phyloP scores from a whole-genome alignment of 345 rosid genomes.

The Bruguiera gymnorhiza region DNA sequence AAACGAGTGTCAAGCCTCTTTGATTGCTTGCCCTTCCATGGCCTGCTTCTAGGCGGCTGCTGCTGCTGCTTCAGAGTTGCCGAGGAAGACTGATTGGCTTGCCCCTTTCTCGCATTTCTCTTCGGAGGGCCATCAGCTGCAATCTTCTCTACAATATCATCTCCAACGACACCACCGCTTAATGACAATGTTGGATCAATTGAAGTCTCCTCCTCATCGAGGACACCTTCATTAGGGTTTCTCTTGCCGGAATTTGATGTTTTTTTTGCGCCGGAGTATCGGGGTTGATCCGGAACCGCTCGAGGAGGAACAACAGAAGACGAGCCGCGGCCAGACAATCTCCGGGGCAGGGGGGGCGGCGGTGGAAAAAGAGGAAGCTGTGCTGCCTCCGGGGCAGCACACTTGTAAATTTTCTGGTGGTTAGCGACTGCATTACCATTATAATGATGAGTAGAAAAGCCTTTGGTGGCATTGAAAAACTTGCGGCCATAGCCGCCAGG shows the following conservation, averaged over 20 bases:
- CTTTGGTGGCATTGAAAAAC: constrained; percentile 34
- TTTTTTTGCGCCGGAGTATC: constrained; percentile 9
- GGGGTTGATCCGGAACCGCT: constrained; percentile 8
- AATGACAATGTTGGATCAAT: constrained; percentile 33
- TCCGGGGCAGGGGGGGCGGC: not conserved
- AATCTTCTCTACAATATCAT: constrained; percentile 10
- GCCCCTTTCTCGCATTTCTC: constrained; percentile 31
- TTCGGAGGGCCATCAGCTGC: constrained; percentile 15
- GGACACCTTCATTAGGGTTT: constrained; percentile 27
- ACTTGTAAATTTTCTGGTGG: constrained; percentile 21
- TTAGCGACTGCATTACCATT: constrained; percentile 1
- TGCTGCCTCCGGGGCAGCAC: not conserved
- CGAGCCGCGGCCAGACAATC: not conserved
- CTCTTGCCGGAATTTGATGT: constrained; percentile 1
- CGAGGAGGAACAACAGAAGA: constrained; percentile 11
- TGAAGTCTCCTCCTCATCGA: constrained; percentile 3
- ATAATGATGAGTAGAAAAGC: not conserved
- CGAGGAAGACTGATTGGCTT: constrained; percentile 4
- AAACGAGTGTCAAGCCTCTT: constrained; percentile 53
- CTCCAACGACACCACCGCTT: constrained; percentile 12
- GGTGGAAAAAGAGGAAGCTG: constrained; percentile 19
- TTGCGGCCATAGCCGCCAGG: constrained; percentile 69
- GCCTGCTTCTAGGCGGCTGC: constrained; percentile 31
- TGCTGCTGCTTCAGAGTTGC: constrained; percentile 28
- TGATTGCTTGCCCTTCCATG: constrained; percentile 42